Conservation (phyloP, 2,329 filamentous ascomycete genomes). For the Mariannaea elegans region DNA sequence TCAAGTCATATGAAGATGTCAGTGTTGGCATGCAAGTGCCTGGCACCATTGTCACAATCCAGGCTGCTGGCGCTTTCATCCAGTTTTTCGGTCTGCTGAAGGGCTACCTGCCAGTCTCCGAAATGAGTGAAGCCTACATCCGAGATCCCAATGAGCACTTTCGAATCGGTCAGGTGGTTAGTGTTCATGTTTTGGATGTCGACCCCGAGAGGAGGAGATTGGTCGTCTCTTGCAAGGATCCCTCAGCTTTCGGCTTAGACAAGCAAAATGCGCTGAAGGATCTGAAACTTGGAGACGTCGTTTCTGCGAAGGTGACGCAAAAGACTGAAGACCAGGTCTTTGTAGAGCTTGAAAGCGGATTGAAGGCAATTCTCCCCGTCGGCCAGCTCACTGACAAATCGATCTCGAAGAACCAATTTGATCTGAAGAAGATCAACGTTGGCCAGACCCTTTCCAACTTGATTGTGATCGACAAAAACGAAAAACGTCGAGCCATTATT, state of each 20-base stretch:
- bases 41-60: constrained; percentile 86
- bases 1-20: constrained; percentile 81
- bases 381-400: constrained; percentile 89
- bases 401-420: constrained; percentile 76
- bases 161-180: constrained; percentile 88
- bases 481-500: constrained; percentile 77
- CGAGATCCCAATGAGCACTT: constrained; percentile 91
- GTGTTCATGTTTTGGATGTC: constrained; percentile 85
- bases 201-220: constrained; percentile 76
- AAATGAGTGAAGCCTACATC: constrained; percentile 99
- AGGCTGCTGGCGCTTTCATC: constrained; percentile 82
- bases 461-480: constrained; percentile 87
- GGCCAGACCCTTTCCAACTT: constrained; percentile 85
- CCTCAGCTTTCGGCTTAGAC: constrained; percentile 76
- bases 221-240: constrained; percentile 92
- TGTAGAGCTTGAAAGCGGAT: constrained; percentile 77
- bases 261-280: constrained; percentile 80
- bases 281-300: constrained; percentile 76
- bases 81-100: constrained; percentile 88
- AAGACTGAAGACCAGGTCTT: constrained; percentile 81
- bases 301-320: constrained; percentile 82
- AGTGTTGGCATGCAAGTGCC: constrained; percentile 79
- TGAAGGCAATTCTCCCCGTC: constrained; percentile 81
- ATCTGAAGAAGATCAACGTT: constrained; percentile 82
- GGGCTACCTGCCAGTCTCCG: constrained; percentile 89